Conservation (phyloP, 257 asterid species). For the Cynanchum wilfordii region DNA sequence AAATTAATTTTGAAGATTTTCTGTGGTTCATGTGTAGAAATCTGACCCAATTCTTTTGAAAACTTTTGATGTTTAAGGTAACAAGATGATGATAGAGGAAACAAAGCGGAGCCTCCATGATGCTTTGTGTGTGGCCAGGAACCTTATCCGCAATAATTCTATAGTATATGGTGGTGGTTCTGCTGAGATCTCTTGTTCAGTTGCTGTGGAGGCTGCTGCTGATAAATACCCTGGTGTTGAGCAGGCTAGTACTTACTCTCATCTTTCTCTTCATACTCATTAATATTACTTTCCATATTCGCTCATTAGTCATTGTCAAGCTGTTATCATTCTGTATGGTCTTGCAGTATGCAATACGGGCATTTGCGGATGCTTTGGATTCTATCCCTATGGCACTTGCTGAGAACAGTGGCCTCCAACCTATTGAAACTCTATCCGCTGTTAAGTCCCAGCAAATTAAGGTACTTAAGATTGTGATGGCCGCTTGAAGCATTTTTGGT, state of each 20-base stretch:
- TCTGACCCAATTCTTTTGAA: background rate
- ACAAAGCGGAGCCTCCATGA: constrained; percentile 97
- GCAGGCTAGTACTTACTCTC: constrained; percentile 43
- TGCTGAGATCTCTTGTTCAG: constrained; percentile 88
- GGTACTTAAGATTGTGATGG: constrained; percentile 28
- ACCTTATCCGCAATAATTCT: constrained; percentile 89
- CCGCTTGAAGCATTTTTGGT: background rate
- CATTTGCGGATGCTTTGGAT: constrained; percentile 94
- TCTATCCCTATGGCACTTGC: constrained; percentile 98
- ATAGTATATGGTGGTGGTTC: constrained; percentile 98
- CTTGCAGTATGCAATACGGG: constrained; percentile 86
- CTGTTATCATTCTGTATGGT: constrained; percentile 9
- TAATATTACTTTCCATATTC: background rate
- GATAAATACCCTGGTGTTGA: constrained; percentile 97
- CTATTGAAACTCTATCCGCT: constrained; percentile 88
- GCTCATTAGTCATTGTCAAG: constrained; percentile 5
- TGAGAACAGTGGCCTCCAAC: constrained; percentile 91
- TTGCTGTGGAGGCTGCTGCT: constrained; percentile 97
- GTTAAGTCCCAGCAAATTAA: constrained; percentile 90
- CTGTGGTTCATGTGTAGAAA: background rate
- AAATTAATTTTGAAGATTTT: background rate
- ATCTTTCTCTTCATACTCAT: background rate
- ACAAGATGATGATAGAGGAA: constrained; percentile 98
- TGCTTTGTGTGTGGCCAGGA: constrained; percentile 89
- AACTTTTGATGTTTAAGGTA: constrained; percentile 41